Conservation (phyloP, 2,329 filamentous ascomycete species). For the Orbilia blumenaviensis region DNA sequence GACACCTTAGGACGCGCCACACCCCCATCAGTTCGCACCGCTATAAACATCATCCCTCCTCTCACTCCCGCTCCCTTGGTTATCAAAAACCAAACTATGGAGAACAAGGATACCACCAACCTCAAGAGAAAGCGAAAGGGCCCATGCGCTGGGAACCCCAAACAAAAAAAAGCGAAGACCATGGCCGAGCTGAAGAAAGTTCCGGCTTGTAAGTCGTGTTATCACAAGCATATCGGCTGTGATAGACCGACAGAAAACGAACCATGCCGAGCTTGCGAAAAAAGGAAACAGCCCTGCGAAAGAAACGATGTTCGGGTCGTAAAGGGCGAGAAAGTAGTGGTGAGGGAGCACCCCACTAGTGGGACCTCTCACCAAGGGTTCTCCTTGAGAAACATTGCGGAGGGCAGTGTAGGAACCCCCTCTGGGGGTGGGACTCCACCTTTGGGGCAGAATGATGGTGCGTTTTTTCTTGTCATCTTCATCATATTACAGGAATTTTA, state of each 20-base stretch:
- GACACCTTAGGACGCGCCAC: neutral
- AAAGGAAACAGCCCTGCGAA: conserved; percentile 1
- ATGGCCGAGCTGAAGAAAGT: conserved; percentile 1
- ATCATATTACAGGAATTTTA: too few species aligned
- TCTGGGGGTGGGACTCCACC: neutral
- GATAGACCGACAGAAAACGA: conserved; percentile 6
- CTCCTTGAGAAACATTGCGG: neutral
- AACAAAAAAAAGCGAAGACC: conserved; percentile 11
- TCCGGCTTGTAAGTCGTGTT: conserved; percentile 43
- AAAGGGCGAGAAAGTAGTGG: conserved; percentile 18
- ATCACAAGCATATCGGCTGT: conserved; percentile 43
- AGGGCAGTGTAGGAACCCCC: neutral
- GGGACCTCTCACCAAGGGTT: neutral
- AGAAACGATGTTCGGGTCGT: conserved; percentile 28
- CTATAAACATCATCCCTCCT: neutral
- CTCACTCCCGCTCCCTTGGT: too few species aligned
- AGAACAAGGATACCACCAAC: neutral
- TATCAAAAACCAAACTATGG: neutral
- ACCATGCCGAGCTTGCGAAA: conserved; percentile 20
- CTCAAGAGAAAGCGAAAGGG: conserved; percentile 28
- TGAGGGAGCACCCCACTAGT: neutral
- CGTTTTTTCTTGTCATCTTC: neutral
- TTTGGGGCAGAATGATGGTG: neutral
- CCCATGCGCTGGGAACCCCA: neutral
- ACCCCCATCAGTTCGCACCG: neutral